Base-by-base conservation (phyloP, 2,329 filamentous ascomycete species). In the Colletotrichum filicis region DNA sequence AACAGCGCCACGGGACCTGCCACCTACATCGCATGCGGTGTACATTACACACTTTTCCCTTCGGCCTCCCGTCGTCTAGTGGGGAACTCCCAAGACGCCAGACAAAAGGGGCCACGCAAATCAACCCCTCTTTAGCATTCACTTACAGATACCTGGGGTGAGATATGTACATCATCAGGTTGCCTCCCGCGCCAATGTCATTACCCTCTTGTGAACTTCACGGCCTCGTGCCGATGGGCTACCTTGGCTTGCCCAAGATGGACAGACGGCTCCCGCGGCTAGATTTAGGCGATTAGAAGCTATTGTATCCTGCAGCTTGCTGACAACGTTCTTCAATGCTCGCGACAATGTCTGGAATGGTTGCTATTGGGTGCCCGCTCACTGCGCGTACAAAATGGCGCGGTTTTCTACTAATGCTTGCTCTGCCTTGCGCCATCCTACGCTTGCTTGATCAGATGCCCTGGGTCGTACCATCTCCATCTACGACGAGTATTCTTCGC, bases 1-100 rank as follows among this genome's bases (percentile, higher is more conserved):
- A 49, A 58, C 69, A 55, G 37, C 68, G 61, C 67, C 67, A 73
- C 67, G 22, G 32, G 67, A 71, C 67, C 53, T 35, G 32, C 60
- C 57, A 49, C 49, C 49, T 61, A 49, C 49, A 56, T 65, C 64
- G 16, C 26, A 5, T 19, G 26, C 19, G 37, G 42, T n/a, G 19
- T n/a, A 28, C 71, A 49, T 30, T 37, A 42, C 14, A 42, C 37
- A 42, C 14, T 42, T 16, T 42, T 5, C 9, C 58, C 53, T 26
- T 60, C 8, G n/a, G 19, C 55, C 61, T 53, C 37, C 37, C 37
- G 14, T 19, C 22, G 22, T 53, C 35, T 5, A 24, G 35, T 37
- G 37, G 61, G 46, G 32, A 59, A 42, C 32, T 11, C 24, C 55
- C 70, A 69, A 73, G 60, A 56, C 66, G 35, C 70, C 59, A 60